Conservation (phyloP, 352 stramenopile species). For the Paralagenidium karlingii region DNA sequence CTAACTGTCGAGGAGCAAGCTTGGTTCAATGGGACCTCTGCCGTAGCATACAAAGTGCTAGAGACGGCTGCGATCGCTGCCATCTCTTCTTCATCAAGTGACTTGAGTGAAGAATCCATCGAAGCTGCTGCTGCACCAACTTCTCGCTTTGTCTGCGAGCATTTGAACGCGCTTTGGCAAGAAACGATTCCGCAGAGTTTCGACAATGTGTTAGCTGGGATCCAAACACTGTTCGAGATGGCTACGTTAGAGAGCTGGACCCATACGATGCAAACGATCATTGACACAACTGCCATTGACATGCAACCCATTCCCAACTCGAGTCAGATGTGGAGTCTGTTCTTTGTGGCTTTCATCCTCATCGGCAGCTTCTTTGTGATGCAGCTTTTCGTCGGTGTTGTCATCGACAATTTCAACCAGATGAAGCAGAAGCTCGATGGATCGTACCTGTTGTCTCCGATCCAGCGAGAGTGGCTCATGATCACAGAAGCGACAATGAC, state of each 20-base stretch:
- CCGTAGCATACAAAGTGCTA: slow-evolving; percentile 1
- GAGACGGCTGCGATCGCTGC: not conserved
- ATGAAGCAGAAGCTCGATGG: slow-evolving; percentile 55
- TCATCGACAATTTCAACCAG: slow-evolving; percentile 89
- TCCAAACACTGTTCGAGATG: slow-evolving; percentile 85
- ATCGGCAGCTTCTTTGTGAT: slow-evolving; percentile 87
- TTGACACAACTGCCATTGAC: slow-evolving; percentile 80
- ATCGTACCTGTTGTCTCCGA: slow-evolving; percentile 51
- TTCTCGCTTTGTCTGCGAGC: slow-evolving; percentile 26
- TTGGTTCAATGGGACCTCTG: slow-evolving; percentile 20
- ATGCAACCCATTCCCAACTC: slow-evolving; percentile 84
- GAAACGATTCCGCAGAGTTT: slow-evolving; percentile 60
- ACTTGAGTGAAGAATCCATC: too few relatives aligned
- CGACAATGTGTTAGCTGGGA: slow-evolving; percentile 58
- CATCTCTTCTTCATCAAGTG: too few relatives aligned
- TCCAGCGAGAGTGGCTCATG: slow-evolving; percentile 61
- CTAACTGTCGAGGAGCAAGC: slow-evolving; percentile 18
- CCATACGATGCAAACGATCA: slow-evolving; percentile 73
- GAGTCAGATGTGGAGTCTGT: slow-evolving; percentile 53
- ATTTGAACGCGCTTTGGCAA: slow-evolving; percentile 19
- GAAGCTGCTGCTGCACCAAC: slow-evolving; percentile 9
- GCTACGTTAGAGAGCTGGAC: slow-evolving; percentile 86
- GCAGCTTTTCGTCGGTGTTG: slow-evolving; percentile 88
- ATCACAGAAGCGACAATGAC: slow-evolving; percentile 47
- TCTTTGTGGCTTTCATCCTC: slow-evolving; percentile 87